Percentiles rank a stretch among this genome's conserved stretches.
Conservation (phyloP, 2,329 filamentous ascomycete genomes). For the Thielaviopsis populi region DNA sequence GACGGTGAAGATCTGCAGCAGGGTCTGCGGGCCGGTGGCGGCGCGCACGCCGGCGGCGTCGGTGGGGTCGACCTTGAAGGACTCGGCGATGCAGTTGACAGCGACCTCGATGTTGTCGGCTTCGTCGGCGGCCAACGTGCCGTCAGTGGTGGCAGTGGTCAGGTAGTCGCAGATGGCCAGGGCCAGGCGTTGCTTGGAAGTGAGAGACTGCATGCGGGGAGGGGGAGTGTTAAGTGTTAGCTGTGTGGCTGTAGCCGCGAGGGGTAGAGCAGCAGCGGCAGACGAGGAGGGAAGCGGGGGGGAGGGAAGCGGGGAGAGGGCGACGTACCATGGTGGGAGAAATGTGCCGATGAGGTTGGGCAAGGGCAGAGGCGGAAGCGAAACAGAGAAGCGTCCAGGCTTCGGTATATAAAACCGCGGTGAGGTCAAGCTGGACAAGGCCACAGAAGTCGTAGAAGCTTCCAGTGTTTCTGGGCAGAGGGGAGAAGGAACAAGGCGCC, state of each 20-base stretch:
- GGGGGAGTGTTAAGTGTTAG: neutral
- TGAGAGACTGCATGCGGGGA: conserved; percentile 24
- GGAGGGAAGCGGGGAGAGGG: neutral
- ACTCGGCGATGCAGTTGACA: conserved; percentile 83
- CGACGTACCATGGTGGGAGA: conserved; percentile 3
- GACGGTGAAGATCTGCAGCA: conserved; percentile 82
- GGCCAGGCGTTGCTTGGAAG: conserved; percentile 69
- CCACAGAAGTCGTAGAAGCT: neutral
- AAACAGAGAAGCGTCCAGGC: neutral
- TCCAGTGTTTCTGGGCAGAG: neutral
- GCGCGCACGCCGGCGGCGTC: conserved; percentile 57
- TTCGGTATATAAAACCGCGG: neutral
- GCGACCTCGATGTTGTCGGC: conserved; percentile 89
- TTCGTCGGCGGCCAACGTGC: conserved; percentile 76
- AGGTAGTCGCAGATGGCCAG: conserved; percentile 97
- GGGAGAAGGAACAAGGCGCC: no score
- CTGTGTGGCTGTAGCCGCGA: neutral
- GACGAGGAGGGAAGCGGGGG: neutral
- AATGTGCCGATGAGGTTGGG: neutral
- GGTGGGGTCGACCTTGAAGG: conserved; percentile 83
- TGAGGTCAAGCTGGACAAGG: neutral
- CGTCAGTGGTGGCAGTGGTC: conserved; percentile 66
- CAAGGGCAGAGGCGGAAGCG: no score
- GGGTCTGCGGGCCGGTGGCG: conserved; percentile 72
- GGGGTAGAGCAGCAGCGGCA: neutral